Evolutionary conservation across 1,139 yeast species (phyloP), one percentile per base, ranked within the genome.

Genomic region (Sugiyamaella xylanicola): DNA sequence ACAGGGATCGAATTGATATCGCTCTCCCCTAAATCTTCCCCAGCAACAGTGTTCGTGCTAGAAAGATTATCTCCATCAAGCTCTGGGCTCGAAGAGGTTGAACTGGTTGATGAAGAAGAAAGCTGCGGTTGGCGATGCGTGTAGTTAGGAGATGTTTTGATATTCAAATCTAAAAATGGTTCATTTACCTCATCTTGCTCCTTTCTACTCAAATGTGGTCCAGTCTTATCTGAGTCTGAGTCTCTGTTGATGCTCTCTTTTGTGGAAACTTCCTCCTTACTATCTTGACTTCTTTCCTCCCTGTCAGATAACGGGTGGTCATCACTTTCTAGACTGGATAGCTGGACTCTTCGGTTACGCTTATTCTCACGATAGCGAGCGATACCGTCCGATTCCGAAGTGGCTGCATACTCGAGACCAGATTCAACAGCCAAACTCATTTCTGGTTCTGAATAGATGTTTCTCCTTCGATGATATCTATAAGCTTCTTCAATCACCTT

Each of bases 61-160:
- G n/a, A n/a, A n/a, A n/a, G n/a, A n/a, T n/a, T n/a, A 16, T 39
- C 21, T 16, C 8, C 21, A 16, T 4, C 43, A 5, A 20, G 43
- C 19, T 39, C 25, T 7, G 43, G 16, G 21, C 15, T 39, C 25
- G 46, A 48, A 17, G 44, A 21, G 4, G 50, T 22, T 2, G 51
- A 48, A 40, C 20, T 39, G 32, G 41, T 20, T 11, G 52, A 40
- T 16, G 52, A 39, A 3, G 52, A 48, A 2, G 46, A 48, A 11
- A 39, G 17, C 19, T 40, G 46, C 4, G 46, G 9, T 8, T 39
- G 45, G 20, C 36, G 20, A 36, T 37, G 50, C 15, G 43, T 36
- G 15, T 46, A 36, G 8, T 11, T 19, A 19, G 48, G 20, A 15
- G 48, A 45, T 19, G 35, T 45, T 7, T 20, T 5, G 17, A 17